Base-by-base conservation (phyloP, 2,329 filamentous ascomycete genomes). In the Orbilia javanica region DNA sequence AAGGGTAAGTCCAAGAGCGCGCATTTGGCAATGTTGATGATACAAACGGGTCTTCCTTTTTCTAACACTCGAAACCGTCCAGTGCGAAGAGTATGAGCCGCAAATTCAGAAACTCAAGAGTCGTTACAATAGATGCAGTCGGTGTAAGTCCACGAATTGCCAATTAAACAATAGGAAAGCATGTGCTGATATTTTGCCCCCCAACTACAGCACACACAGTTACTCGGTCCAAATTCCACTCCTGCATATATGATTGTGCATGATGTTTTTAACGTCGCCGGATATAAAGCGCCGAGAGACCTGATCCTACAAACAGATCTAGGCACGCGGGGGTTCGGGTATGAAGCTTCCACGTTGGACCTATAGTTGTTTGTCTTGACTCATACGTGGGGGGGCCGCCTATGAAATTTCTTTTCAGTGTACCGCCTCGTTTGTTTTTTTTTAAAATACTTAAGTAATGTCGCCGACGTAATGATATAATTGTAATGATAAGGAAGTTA, bases 31-130 rank as follows among this genome's bases (percentile, higher is more conserved):
- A 42, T 27, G 4, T 2, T 22, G 22, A 18, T 34, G n/a, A 8
- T 15, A 34, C 4, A 39, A 11, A 22, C 7, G 4, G 20, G 25
- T 7, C 18, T 44, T 36, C 18, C 20, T 36, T 2, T 7, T 67
- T 53, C 46, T 73, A 64, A 64, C 27, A 3, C 29, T n/a, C 2
- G 8, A 13, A 10, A 69, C 44, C 27, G 15, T 39, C 4, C 27
- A 76, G 72, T 20, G 65, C 64, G 1, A 76, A 76, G 55, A 65
- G 64, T 18, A 76, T 69, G 72, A 69, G 64, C 46, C 42, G 72
- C 4, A 76, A 69, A 22, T 76, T 76, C 18, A 69, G 55, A 27
- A 76, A 76, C 18, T 76, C 72, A 3, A 42, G 64, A 15, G 72
- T 76, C 0, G 68, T 76, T 2, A 69, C 36, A 5, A 76, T 76